These are phyloP conservation scores for Fraxinus sp. DNA, from an alignment of 305 asterid genomes.

Conservation along the genomic window DNA sequence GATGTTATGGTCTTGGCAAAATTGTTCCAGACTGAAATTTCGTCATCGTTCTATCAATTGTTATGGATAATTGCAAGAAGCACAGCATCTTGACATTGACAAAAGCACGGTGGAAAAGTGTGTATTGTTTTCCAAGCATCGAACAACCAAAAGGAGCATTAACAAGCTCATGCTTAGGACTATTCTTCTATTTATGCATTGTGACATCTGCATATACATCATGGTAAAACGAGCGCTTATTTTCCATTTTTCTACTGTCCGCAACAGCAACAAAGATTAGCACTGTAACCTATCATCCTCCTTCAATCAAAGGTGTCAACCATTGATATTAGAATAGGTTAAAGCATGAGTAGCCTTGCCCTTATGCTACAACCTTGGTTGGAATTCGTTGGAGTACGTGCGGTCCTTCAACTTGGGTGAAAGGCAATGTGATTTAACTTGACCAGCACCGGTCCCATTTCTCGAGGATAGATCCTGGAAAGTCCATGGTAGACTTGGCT, in stretches of 20 bases:
- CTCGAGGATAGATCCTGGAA: neutral
- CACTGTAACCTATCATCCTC: neutral
- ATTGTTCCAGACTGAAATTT: neutral
- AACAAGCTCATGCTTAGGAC: neutral
- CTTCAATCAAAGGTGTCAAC: neutral
- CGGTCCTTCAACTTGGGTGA: neutral
- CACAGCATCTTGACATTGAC: neutral
- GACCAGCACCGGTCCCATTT: neutral
- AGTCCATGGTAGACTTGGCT: neutral
- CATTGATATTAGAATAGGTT: neutral
- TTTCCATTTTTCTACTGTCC: neutral
- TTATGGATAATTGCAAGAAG: neutral
- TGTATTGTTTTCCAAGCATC: neutral
- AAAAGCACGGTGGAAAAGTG: neutral
- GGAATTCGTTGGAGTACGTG: neutral
- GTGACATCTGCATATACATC: neutral
- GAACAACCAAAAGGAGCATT: neutral
- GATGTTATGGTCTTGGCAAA: neutral
- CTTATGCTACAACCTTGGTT: neutral
- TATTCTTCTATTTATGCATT: neutral
- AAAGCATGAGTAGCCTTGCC: neutral
- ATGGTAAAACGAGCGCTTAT: neutral
- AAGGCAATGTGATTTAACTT: neutral
- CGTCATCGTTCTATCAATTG: neutral
- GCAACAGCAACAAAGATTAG: neutral